Base-by-base conservation (phyloP, 306 rosid genomes). In the Senna tora region DNA sequence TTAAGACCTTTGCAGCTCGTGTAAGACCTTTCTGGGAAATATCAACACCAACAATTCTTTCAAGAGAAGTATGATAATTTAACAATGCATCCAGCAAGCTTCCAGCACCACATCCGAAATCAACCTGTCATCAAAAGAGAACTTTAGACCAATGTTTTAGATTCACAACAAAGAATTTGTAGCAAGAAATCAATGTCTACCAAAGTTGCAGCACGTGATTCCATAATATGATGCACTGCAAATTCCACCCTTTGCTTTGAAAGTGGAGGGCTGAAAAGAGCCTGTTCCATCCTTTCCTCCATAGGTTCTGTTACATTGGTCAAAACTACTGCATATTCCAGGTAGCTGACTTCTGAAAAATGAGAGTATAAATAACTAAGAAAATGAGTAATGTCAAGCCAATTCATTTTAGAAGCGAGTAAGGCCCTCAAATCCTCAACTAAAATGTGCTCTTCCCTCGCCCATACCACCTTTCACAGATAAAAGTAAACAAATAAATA, bases 61-160 rank as follows among this genome's bases (percentile, higher is more conserved):
- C 92, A 55, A 91, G 78, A 54, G 96, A 77, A 22, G 88, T 89
- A 33, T 70, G 74, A 73, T 91, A 89, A 59, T 89, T 91, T 76
- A 91, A 74, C 69, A 94, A 74, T 50, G 97, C 89, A 71, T 94
- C 99, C 90, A 94, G 84, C 82, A 94, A 88, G 79, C 99, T 91
- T 80, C 99, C 99, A 71, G 99, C 84, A 65, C 99, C 99, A 83
- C 99, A 91, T 75, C 99, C 99, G 73, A 94, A 94, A 84, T 94
- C 99, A 84, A 91, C 86, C 99, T 94, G 88, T 22, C 67, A 74
- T 62, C 43, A 65, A 65, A 67, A 57, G 71, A 42, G 54, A 86
- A 72, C 38, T 80, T 84, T 62, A 80, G 80, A 73, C 42, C 75
- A 36, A 61, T 42, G 73, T 17, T 30, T 52, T 61, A 49, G 7